Percentiles rank a stretch among this genome's conserved stretches.
Conservation (phyloP, 768 basidiomycete species). For the Lactarius vividus region DNA sequence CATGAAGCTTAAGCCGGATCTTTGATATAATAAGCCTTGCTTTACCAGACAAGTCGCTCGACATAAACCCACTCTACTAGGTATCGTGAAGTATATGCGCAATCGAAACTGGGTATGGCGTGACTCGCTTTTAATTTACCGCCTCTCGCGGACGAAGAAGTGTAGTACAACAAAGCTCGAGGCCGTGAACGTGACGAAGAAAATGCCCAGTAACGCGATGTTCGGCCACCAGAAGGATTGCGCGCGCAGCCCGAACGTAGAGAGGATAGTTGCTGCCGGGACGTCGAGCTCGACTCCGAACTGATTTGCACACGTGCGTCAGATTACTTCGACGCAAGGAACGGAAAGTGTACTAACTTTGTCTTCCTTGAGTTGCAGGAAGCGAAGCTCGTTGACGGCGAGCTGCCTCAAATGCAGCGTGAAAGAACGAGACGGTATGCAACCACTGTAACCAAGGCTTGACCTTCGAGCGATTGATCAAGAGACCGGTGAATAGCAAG, state of each 20-base stretch:
- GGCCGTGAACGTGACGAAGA: conserved; percentile 77
- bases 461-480: conserved; percentile 92
- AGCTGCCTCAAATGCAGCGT: conserved; percentile 97
- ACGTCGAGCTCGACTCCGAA: conserved; percentile 97
- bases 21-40: background rate
- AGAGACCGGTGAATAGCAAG: conserved; percentile 89
- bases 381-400: conserved; percentile 95
- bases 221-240: conserved; percentile 99
- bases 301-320: conserved; percentile 40
- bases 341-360: conserved; percentile 52
- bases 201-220: conserved; percentile 77
- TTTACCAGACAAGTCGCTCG: background rate
- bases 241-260: conserved; percentile 87
- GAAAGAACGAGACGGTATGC: conserved; percentile 94
- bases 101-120: conserved; percentile 10
- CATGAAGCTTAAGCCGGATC: background rate
- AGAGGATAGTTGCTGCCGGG: conserved; percentile 92
- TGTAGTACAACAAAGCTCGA: conserved; percentile 79
- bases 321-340: background rate
- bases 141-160: conserved; percentile 83
- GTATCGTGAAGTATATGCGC: conserved; percentile 5
- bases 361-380: conserved; percentile 87
- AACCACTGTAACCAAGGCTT: conserved; percentile 74
- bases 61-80: conserved; percentile 14
- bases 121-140: conserved; percentile 33